These are phyloP conservation scores for Sparassis latifolia DNA, from an alignment of 1,284 basidiomycete species.

Conservation along the genomic window DNA sequence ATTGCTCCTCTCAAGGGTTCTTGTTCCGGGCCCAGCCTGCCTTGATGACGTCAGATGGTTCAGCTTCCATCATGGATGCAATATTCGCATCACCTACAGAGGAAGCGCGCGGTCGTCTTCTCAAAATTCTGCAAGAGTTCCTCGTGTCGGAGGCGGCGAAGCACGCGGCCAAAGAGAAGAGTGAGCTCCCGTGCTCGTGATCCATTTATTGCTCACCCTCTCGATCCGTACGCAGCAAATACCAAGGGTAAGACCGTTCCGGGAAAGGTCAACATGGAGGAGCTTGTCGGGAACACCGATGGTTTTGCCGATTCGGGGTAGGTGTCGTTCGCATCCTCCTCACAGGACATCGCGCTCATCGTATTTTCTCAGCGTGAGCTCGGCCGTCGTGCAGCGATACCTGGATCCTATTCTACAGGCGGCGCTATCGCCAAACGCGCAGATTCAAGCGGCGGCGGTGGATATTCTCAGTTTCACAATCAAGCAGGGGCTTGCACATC, in stretches of 20 bases:
- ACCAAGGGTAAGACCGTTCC: slow-evolving; percentile 38
- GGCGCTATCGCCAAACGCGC: slow-evolving; percentile 62
- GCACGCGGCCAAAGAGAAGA: slow-evolving; percentile 62
- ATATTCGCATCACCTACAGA: slow-evolving; percentile 72
- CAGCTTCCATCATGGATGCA: slow-evolving; percentile 82
- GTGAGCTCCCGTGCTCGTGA: slow-evolving; percentile 25
- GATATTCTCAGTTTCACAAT: slow-evolving; percentile 91
- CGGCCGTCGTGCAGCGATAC: slow-evolving; percentile 91
- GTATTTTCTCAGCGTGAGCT: slow-evolving; percentile 65
- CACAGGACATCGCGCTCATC: background rate
- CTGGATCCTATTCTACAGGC: slow-evolving; percentile 78
- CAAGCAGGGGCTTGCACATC: slow-evolving; percentile 93
- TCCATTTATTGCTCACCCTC: background rate
- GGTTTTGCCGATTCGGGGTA: slow-evolving; percentile 95
- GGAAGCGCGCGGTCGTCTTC: slow-evolving; percentile 66
- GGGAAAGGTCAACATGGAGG: slow-evolving; percentile 76
- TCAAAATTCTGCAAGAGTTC: slow-evolving; percentile 90
- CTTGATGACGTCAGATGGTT: slow-evolving; percentile 75
- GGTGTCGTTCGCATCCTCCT: slow-evolving; percentile 16
- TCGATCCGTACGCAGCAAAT: slow-evolving; percentile 20
- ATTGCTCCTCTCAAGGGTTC: slow-evolving; percentile 47
- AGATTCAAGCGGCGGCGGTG: slow-evolving; percentile 80
- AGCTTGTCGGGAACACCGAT: slow-evolving; percentile 91
- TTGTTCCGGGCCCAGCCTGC: slow-evolving; percentile 90
- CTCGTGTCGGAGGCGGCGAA: slow-evolving; percentile 76